Evolutionary conservation across 2,329 filamentous ascomycete genomes (phyloP).

Genomic region (Teratosphaeria nubilosa): DNA sequence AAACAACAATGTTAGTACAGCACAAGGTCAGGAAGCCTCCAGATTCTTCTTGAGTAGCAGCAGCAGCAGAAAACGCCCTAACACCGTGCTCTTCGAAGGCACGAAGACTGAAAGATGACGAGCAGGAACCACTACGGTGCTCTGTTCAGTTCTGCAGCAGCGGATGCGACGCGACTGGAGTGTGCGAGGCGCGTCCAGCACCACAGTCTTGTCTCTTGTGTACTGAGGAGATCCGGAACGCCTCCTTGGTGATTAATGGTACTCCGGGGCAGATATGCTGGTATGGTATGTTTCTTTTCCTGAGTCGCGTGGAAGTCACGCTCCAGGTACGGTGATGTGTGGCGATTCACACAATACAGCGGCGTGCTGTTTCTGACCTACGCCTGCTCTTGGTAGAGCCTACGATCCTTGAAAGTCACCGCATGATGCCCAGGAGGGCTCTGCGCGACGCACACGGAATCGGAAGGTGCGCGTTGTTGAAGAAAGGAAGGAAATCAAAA

Average conservation of each 20-base stretch:
- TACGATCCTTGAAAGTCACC: neutral
- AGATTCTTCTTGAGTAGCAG: neutral
- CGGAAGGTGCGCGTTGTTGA: neutral
- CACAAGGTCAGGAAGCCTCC: neutral
- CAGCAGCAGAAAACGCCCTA: neutral
- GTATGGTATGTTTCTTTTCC: neutral
- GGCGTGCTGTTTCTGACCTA: conserved; percentile 1
- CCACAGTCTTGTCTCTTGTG: neutral
- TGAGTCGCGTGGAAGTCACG: neutral
- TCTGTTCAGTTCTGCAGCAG: neutral
- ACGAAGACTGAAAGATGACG: neutral
- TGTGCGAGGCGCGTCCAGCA: neutral
- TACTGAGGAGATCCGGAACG: neutral
- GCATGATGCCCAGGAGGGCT: neutral
- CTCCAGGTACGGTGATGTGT: neutral
- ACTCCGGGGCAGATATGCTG: neutral
- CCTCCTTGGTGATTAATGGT: neutral
- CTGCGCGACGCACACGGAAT: neutral
- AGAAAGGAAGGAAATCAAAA: neutral
- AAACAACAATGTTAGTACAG: conserved; percentile 1
- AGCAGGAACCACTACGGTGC: neutral
- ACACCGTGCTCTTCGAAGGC: neutral
- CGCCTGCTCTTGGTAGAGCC: neutral
- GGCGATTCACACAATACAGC: conserved; percentile 1
- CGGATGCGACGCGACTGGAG: conserved; percentile 1